These are phyloP conservation scores for Glaciozyma martinii DNA, from an alignment of 768 basidiomycete species.

Conservation along the genomic window DNA sequence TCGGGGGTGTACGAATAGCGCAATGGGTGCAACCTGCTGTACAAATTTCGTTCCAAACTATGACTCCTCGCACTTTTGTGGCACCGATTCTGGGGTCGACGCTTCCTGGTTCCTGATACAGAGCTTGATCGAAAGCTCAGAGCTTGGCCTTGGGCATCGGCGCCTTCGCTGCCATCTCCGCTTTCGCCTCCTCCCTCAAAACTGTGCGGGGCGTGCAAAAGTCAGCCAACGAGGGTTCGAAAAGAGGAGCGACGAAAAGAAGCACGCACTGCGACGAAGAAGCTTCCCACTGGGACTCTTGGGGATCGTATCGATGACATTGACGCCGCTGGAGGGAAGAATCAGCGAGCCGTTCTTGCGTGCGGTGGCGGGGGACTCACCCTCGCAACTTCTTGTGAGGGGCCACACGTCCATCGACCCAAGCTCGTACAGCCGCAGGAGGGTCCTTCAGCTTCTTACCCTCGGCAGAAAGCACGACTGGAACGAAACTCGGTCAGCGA, in stretches of 20 bases:
- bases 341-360: not conserved
- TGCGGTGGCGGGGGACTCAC: not conserved
- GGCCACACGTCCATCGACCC: slow-evolving; percentile 14
- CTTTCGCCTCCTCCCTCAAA: not conserved
- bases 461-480: slow-evolving; percentile 16
- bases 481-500: not conserved
- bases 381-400: slow-evolving; percentile 24
- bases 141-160: not conserved
- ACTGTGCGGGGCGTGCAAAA: not conserved
- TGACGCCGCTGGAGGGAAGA: not conserved
- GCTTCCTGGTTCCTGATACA: not conserved
- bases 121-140: not conserved
- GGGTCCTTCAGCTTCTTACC: slow-evolving; percentile 11
- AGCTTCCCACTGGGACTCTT: slow-evolving; percentile 33
- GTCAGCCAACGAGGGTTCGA: no score
- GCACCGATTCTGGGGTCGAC: not conserved
- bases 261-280: slow-evolving; percentile 10
- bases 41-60: not conserved
- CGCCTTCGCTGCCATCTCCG: not conserved
- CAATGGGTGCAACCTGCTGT: not conserved
- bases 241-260: not conserved
- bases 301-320: slow-evolving; percentile 20
- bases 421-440: slow-evolving; percentile 10
- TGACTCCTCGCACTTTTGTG: not conserved
- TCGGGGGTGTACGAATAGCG: not conserved